phyloP scores from a whole-genome alignment of 2,329 filamentous ascomycete genomes.

The Penicillium sp. region DNA sequence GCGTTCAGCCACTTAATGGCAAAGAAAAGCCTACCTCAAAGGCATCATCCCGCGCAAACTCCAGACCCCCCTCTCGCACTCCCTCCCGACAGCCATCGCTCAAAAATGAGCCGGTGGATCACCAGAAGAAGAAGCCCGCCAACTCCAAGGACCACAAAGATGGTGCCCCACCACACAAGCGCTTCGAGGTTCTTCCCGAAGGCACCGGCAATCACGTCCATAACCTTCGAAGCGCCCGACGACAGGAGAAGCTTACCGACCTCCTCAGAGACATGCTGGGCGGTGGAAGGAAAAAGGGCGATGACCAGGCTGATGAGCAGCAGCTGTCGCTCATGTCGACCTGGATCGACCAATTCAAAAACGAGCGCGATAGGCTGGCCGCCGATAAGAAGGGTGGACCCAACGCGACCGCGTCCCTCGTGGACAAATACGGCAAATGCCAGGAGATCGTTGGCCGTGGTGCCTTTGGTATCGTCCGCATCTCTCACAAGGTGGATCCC shows the following conservation, averaged over 20 bases:
- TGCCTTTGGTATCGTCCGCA: conserved; percentile 95
- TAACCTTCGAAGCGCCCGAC: conserved; percentile 83
- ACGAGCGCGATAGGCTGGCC: conserved; percentile 77
- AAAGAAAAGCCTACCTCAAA: conserved; percentile 38
- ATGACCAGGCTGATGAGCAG: conserved; percentile 67
- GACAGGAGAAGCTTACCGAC: conserved; percentile 93
- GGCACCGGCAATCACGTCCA: conserved; percentile 76
- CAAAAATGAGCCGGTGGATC: conserved; percentile 39
- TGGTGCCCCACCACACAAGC: conserved; percentile 41
- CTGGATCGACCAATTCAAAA: conserved; percentile 93
- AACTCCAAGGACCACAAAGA: conserved; percentile 45
- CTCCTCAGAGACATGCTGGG: conserved; percentile 84
- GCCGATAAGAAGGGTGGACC: conserved; percentile 78
- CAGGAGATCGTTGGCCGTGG: conserved; percentile 96
- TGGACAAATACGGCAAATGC: conserved; percentile 98
- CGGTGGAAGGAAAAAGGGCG: conserved; percentile 79
- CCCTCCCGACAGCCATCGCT: conserved; percentile 45
- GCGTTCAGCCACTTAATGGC: conserved; percentile 42
- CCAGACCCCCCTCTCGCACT: conserved; percentile 40
- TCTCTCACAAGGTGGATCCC: conserved; percentile 92
- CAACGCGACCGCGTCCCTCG: conserved; percentile 76
- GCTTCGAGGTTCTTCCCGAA: conserved; percentile 66
- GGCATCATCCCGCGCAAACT: conserved; percentile 34
- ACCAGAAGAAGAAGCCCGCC: conserved; percentile 36
- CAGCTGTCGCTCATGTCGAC: conserved; percentile 91